Evolutionary conservation across 805 yeast species (phyloP).

Genomic region (Nematodospora valgi): DNA sequence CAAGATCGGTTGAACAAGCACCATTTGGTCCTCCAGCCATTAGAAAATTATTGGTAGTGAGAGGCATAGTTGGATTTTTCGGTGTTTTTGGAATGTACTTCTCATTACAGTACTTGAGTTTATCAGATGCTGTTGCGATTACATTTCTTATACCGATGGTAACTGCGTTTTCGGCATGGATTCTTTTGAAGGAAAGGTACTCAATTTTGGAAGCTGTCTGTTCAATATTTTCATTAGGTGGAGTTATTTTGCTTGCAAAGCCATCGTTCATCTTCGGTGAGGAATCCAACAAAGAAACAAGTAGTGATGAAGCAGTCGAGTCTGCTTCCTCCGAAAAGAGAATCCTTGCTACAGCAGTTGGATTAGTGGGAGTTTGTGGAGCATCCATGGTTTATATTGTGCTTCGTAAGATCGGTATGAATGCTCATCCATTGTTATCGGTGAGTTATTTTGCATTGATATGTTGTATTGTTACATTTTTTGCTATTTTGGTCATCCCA

Average conservation of each 20-base stretch:
- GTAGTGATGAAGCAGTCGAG: slow-evolving; percentile 41
- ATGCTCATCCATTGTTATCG: slow-evolving; percentile 76
- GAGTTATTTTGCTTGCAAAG: slow-evolving; percentile 78
- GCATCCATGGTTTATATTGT: slow-evolving; percentile 67
- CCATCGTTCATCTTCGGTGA: slow-evolving; percentile 69
- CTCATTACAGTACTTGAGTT: slow-evolving; percentile 66
- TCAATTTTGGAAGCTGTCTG: slow-evolving; percentile 66
- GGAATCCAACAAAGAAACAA: slow-evolving; percentile 26
- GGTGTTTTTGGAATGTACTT: slow-evolving; percentile 81
- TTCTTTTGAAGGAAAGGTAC: slow-evolving; percentile 62
- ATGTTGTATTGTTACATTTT: slow-evolving; percentile 51
- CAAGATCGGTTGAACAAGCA: slow-evolving; percentile 50
- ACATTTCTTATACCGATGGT: slow-evolving; percentile 76
- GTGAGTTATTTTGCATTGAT: slow-evolving; percentile 73
- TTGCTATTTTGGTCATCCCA: slow-evolving; percentile 54
- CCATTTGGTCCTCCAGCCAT: slow-evolving; percentile 68
- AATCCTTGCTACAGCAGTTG: slow-evolving; percentile 59
- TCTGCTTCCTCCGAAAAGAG: slow-evolving; percentile 52
- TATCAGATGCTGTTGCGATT: slow-evolving; percentile 79
- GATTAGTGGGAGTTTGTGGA: slow-evolving; percentile 65
- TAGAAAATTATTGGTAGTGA: slow-evolving; percentile 48
- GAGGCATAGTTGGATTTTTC: slow-evolving; percentile 72
- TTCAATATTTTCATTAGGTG: slow-evolving; percentile 62
- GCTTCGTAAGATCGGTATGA: slow-evolving; percentile 69
- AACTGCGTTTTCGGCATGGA: slow-evolving; percentile 71